Percentiles rank a stretch among this genome's conserved stretches.
Conservation (phyloP, 352 stramenopile species). For the Detonula confervacea region DNA sequence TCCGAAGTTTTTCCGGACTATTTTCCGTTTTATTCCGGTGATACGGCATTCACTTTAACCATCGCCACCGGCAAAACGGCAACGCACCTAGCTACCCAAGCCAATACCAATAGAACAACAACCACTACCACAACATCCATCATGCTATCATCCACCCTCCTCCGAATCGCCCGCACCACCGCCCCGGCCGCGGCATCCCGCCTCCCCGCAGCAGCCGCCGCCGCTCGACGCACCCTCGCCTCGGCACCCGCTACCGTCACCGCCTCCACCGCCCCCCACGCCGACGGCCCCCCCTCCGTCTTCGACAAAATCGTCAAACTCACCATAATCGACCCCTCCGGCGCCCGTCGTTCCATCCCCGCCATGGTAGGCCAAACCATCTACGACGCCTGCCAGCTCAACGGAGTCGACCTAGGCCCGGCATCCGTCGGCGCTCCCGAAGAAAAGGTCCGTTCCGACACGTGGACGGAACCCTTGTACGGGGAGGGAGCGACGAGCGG, state of each 20-base stretch:
- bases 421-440: constrained; percentile 46
- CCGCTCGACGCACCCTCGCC: constrained; percentile 22
- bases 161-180: constrained; percentile 18
- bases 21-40: too few relatives aligned
- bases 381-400: constrained; percentile 70
- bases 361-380: constrained; percentile 79
- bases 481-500: constrained; percentile 77
- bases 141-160: constrained; percentile 11
- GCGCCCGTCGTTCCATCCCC: constrained; percentile 77
- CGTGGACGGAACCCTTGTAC: constrained; percentile 84
- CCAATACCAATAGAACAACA: too few relatives aligned
- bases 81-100: too few relatives aligned
- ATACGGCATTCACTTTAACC: too few relatives aligned
- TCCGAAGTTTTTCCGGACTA: too few relatives aligned
- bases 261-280: too few relatives aligned
- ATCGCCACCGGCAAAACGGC: too few relatives aligned
- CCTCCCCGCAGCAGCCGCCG: not conserved
- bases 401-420: constrained; percentile 83
- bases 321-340: constrained; percentile 84
- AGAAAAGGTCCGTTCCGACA: constrained; percentile 60
- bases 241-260: constrained; percentile 10
- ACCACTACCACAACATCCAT: not conserved
- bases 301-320: constrained; percentile 81
- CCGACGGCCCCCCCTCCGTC: constrained; percentile 62
- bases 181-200: not conserved